These are phyloP conservation scores for Elsinoe perseae DNA, from an alignment of 2,329 filamentous ascomycete species.

Conservation along the genomic window DNA sequence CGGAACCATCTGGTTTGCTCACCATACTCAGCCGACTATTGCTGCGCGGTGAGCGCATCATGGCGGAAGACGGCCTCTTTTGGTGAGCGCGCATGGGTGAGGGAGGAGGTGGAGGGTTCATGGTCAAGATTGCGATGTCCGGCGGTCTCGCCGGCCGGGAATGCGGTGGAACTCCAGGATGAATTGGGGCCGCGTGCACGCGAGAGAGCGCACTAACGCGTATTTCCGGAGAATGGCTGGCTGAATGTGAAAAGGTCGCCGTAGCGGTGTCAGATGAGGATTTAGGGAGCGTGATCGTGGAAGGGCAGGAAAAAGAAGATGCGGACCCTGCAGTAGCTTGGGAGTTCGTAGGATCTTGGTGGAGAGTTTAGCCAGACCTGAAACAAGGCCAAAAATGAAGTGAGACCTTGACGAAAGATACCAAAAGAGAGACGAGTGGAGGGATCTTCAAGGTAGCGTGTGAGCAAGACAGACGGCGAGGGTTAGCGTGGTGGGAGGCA, in stretches of 20 bases:
- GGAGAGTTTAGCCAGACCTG: background rate
- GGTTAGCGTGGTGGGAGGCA: background rate
- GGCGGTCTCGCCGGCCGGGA: conserved; percentile 3
- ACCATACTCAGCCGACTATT: conserved; percentile 79
- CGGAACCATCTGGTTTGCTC: conserved; percentile 36
- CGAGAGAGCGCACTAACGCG: background rate
- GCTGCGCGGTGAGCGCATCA: conserved; percentile 38
- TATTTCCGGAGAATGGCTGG: background rate
- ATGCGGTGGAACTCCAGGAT: background rate
- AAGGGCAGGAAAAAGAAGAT: background rate
- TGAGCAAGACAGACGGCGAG: background rate
- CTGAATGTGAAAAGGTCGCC: background rate
- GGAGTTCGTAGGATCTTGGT: background rate
- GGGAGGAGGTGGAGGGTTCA: conserved; percentile 13
- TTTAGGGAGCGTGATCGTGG: background rate
- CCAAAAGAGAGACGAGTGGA: background rate
- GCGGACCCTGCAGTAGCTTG: conserved; percentile 13
- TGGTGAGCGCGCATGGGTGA: conserved; percentile 9
- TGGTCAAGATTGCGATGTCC: background rate
- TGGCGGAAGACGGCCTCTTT: conserved; percentile 9
- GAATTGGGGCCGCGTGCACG: conserved; percentile 1
- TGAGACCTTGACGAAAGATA: conserved; percentile 9
- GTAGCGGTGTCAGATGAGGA: background rate
- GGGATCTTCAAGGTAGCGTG: conserved; percentile 7
- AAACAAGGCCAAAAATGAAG: conserved; percentile 9